A percentile compares a stretch with the other conserved stretches of the same genome.
These are phyloP conservation scores for Citrullus mucosospermus DNA, from an alignment of 306 rosid species.

Conservation along the genomic window DNA sequence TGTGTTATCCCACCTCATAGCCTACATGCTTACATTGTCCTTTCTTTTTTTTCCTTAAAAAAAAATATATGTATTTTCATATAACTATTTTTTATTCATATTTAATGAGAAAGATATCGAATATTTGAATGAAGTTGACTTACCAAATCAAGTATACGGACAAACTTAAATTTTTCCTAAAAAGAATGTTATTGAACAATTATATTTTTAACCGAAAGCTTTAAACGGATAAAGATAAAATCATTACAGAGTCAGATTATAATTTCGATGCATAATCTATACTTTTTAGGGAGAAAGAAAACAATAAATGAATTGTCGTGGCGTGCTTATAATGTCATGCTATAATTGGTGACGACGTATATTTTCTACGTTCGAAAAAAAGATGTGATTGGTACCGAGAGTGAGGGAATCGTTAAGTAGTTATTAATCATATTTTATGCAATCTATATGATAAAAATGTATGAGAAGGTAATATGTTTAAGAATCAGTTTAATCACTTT, in stretches of 20 bases:
- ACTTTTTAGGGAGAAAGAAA: background rate
- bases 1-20: too few relatives aligned
- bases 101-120: too few relatives aligned
- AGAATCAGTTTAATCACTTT: background rate
- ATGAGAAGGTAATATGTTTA: too few relatives aligned
- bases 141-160: background rate
- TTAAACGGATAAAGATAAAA: background rate
- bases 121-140: background rate
- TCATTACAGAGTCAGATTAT: background rate
- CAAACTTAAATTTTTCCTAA: background rate
- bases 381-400: background rate
- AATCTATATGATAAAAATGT: too few relatives aligned
- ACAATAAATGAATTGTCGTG: background rate
- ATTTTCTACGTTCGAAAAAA: background rate
- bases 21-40: too few relatives aligned
- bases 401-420: too few relatives aligned
- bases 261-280: background rate
- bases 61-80: too few relatives aligned
- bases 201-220: background rate
- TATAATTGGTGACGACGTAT: background rate
- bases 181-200: background rate
- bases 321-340: background rate
- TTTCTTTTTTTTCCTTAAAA: too few relatives aligned
- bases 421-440: background rate
- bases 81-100: too few relatives aligned